These are phyloP conservation scores for Solanum chiquidenum DNA, from an alignment of 257 asterid species.

Conservation along the genomic window DNA sequence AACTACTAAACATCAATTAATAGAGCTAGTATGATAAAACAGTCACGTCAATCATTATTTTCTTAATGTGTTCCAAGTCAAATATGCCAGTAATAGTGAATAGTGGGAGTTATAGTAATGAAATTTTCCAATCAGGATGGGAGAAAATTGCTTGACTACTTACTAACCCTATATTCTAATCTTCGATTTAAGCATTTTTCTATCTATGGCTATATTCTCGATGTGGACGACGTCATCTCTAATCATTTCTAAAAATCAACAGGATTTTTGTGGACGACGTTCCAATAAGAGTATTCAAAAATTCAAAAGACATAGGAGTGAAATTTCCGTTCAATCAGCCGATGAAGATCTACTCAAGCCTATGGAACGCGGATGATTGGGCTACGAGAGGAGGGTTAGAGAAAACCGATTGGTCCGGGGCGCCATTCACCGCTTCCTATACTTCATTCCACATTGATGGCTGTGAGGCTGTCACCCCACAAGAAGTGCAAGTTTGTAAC, in stretches of 20 bases:
- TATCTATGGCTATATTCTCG: neutral
- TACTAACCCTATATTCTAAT: neutral
- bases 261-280: conserved; percentile 25
- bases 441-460: conserved; percentile 27
- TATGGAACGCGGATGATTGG: conserved; percentile 36
- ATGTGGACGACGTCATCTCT: neutral
- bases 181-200: neutral
- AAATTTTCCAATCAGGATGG: no score
- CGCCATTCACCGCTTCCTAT: conserved; percentile 26
- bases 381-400: conserved; percentile 36
- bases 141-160: no score
- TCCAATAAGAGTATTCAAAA: conserved; percentile 24
- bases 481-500: conserved; percentile 13
- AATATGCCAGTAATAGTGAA: neutral
- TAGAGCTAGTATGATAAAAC: neutral
- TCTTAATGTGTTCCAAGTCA: neutral
- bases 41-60: fast-evolving
- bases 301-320: conserved; percentile 20
- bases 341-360: conserved; percentile 31
- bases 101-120: neutral
- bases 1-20: no score
- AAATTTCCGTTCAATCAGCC: conserved; percentile 28
- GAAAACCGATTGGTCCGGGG: conserved; percentile 27
- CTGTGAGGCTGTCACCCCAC: conserved; percentile 15
- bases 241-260: neutral